Percentiles rank a stretch among this genome's conserved stretches.
Conservation (phyloP, 192 early-diverging fungal species). For the Coemansia sp. region DNA sequence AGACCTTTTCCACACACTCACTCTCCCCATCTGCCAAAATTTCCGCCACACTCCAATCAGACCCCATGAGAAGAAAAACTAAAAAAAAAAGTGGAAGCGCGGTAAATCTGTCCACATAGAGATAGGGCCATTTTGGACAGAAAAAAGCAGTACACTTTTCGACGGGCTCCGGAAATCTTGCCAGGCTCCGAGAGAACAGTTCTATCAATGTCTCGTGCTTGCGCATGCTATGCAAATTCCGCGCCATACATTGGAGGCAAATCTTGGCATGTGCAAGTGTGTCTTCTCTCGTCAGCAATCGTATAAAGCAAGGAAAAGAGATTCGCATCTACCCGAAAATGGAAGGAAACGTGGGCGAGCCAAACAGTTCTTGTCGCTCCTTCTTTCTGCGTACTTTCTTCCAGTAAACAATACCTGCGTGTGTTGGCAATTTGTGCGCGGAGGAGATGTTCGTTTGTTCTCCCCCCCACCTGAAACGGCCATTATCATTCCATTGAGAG, state of each 20-base stretch:
- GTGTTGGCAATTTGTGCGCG: too few relatives aligned
- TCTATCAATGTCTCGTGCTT: constrained; percentile 1
- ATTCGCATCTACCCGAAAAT: constrained; percentile 6
- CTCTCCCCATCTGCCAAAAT: neutral
- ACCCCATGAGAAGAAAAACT: neutral
- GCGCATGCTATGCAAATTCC: neutral
- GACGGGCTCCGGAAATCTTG: too few relatives aligned
- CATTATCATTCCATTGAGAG: neutral
- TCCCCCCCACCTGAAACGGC: neutral
- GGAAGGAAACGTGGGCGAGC: neutral
- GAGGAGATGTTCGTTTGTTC: neutral
- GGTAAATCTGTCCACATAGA: constrained; percentile 2
- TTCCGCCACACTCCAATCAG: neutral
- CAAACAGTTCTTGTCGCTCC: neutral
- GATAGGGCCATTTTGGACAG: too few relatives aligned
- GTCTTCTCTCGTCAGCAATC: neutral
- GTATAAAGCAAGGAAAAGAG: neutral
- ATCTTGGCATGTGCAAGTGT: neutral
- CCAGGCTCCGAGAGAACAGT: too few relatives aligned
- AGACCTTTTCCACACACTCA: neutral
- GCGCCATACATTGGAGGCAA: neutral
- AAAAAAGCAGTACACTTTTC: too few relatives aligned
- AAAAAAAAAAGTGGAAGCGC: neutral
- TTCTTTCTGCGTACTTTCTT: neutral
- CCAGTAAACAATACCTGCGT: neutral